Evolutionary conservation across 306 rosid species (phyloP).

Genomic region (Citrullus amarus): DNA sequence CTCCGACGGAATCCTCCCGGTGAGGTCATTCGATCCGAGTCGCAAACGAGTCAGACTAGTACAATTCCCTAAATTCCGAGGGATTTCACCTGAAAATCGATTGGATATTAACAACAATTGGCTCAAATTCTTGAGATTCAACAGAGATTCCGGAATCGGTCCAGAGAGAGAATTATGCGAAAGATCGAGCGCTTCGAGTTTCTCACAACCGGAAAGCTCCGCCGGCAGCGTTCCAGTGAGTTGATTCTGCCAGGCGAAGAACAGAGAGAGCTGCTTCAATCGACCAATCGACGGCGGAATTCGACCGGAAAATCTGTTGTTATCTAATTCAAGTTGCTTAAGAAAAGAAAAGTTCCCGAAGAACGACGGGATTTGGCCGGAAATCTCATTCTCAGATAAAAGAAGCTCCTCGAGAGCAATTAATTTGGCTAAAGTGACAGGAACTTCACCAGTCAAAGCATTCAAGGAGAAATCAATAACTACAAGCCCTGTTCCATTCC

Average conservation of each 20-base stretch:
- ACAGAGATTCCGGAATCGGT: constrained; percentile 53
- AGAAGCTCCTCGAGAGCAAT: constrained; percentile 63
- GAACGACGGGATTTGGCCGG: constrained; percentile 59
- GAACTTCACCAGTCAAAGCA: constrained; percentile 58
- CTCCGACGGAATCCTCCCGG: constrained; percentile 66
- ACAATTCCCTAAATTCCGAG: constrained; percentile 68
- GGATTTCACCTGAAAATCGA: constrained; percentile 60
- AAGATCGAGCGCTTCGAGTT: constrained; percentile 87
- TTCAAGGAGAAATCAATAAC: constrained; percentile 81
- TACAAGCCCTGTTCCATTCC: constrained; percentile 49
- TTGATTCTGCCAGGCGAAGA: constrained; percentile 89
- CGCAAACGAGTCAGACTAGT: constrained; percentile 57
- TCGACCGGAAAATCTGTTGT: constrained; percentile 62
- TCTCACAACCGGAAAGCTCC: constrained; percentile 61
- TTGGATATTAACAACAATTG: constrained; percentile 78
- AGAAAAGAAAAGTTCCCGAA: constrained; percentile 62
- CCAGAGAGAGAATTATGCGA: constrained; percentile 73
- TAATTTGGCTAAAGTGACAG: constrained; percentile 38
- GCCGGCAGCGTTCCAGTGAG: constrained; percentile 67
- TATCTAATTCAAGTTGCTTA: constrained; percentile 82
- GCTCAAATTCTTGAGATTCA: constrained; percentile 67
- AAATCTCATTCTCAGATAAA: constrained; percentile 53
- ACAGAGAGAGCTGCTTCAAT: constrained; percentile 59
- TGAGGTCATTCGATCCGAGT: constrained; percentile 71
- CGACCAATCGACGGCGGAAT: constrained; percentile 70